A percentile compares a stretch with the other conserved stretches of the same genome.
Evolutionary conservation across 2,329 filamentous ascomycete genomes (phyloP).

Genomic region (Trichoderma sp.): DNA sequence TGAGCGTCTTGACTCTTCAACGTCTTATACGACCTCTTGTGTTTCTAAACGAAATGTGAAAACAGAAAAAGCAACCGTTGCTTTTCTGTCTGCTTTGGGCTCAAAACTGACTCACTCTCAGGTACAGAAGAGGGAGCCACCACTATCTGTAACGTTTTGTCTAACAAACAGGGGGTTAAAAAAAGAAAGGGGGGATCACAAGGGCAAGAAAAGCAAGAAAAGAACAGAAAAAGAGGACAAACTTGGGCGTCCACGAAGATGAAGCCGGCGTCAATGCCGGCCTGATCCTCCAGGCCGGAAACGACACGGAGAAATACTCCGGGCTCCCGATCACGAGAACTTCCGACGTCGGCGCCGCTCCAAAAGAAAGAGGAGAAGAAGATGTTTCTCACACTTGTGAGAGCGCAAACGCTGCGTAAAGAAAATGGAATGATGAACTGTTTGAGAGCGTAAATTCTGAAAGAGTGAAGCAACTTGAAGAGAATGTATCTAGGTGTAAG

Average conservation of each 20-base stretch:
- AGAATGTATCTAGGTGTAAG: background rate
- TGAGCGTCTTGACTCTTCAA: background rate
- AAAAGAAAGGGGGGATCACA: background rate
- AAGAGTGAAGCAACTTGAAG: background rate
- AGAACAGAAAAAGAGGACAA: background rate
- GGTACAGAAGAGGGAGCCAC: background rate
- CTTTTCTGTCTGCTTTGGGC: background rate
- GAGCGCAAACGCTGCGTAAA: background rate
- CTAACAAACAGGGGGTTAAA: background rate
- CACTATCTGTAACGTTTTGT: background rate
- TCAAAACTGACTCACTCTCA: background rate
- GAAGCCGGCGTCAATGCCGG: background rate
- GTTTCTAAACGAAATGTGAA: background rate
- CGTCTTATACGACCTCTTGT: background rate
- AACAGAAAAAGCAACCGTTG: background rate
- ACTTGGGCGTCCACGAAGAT: background rate
- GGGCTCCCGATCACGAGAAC: slow-evolving; percentile 5
- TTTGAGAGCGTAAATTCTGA: background rate
- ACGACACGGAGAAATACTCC: background rate
- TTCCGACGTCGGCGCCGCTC: background rate
- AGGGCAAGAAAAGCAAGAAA: background rate
- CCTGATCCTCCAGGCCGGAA: background rate
- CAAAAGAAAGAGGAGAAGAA: background rate
- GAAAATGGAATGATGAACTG: background rate
- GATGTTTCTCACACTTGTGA: background rate